Conservation (phyloP, 1,284 basidiomycete genomes). For the Cutaneotrichosporon mucoides region DNA sequence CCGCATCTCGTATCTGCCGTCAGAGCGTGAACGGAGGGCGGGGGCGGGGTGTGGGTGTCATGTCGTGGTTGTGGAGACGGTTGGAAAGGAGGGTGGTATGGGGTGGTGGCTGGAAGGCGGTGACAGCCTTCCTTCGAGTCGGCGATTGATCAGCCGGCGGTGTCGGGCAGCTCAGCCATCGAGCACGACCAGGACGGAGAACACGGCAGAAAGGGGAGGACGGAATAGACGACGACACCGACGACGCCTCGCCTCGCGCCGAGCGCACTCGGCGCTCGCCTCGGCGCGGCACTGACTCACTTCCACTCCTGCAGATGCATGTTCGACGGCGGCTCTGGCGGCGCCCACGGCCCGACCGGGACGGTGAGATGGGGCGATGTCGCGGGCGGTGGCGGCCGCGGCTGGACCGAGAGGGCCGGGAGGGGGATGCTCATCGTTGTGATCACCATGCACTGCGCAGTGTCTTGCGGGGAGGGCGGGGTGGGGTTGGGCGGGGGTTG, state of each 20-base stretch:
- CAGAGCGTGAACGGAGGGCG: background rate
- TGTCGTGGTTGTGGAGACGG: background rate
- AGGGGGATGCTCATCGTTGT: slow-evolving; percentile 2
- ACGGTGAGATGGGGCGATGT: background rate
- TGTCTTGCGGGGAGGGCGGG: background rate
- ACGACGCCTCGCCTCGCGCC: no score
- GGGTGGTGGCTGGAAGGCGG: no score
- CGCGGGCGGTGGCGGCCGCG: background rate
- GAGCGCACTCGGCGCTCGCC: no score
- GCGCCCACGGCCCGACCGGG: slow-evolving; percentile 14
- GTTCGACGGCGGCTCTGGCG: slow-evolving; percentile 13
- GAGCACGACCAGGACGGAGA: no score
- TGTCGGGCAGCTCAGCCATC: no score
- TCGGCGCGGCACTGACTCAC: slow-evolving; percentile 6
- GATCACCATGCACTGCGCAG: background rate
- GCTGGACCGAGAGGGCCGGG: background rate
- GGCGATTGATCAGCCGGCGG: no score
- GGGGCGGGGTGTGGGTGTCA: background rate
- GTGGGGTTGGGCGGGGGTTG: background rate
- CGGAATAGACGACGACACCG: no score
- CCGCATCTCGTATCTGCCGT: slow-evolving; percentile 83
- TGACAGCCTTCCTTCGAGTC: no score
- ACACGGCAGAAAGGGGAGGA: no score
- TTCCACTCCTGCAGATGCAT: slow-evolving; percentile 22
- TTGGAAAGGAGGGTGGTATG: background rate